Base-by-base conservation (phyloP, 805 yeast species). In the Zygotorulaspora chibaensis region DNA sequence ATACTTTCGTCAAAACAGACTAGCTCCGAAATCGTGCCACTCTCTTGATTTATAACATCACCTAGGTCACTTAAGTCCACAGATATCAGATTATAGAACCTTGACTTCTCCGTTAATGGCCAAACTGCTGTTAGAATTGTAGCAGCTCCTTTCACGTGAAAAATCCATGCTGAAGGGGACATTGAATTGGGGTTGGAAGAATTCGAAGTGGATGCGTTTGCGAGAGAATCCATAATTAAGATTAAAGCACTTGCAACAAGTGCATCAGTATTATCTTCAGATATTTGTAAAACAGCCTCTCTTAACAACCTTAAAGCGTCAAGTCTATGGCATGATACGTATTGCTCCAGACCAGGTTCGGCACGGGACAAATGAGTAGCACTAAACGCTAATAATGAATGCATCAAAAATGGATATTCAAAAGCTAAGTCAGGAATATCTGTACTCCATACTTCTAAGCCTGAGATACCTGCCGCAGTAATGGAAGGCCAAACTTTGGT, bases 71-170 rank as follows among this genome's bases (percentile, higher is more conserved):
- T 85, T 46, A 91, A 70, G 59, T 89, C 97, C 10, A 87, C 90
- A n/a, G 91, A 83, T 35, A 87, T 83, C 52, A 84, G 74, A 52
- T 80, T 75, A 58, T 79, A 77, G 61, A 83, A 83, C 44, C 84
- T 66, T 2, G 88, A 83, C 11, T 75, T 72, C 38, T 80, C 82
- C 38, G 83, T 82, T 40, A 89, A 70, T 3, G 96, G 96, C 89
- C 96, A 88, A n/a, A 90, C 96, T 0, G 96, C 96, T 1, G 96
- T 86, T 41, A 91, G 72, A 43, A 91, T 91, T 0, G 97, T 90
- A 5, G 96, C 96, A 0, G 97, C 96, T 27, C 97, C 98, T 56
- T 93, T 86, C 10, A 91, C 96, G 59, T 91, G 97, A 71, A 87
- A 93, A 46, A 91, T 82, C 98, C 98, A 91, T 0, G 97, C 96